Base-by-base conservation (phyloP, 2,329 filamentous ascomycete genomes). In the Colletotrichum noveboracense region DNA sequence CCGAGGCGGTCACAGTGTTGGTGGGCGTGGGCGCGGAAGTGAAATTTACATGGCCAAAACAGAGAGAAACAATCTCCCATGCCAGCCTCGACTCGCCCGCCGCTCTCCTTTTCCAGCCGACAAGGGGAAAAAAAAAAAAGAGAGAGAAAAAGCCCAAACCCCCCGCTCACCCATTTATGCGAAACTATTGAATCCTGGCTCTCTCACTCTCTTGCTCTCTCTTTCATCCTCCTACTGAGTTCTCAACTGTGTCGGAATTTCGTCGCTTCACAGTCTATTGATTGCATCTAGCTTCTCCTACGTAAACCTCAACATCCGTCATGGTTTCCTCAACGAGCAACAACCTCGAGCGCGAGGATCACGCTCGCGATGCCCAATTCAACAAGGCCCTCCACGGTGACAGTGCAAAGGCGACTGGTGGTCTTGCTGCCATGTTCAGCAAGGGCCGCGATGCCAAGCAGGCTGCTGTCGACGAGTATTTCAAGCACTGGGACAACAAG, bases 401-500 rank as follows among this genome's bases (percentile, higher is more conserved):
- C 77, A 95, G 95, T 70, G 89, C 95, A 66, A 86, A 93, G 82
- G 91, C 92, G 60, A 87, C 89, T 72, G 94, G 94, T 82, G 95
- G 95, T 79, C 91, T 98, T 80, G 88, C 91, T 80, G 94, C 96
- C 80, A 95, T 98, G 92, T 87, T 97, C 79, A 89, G 89, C 83
- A 98, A 98, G 87, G 92, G 96, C 84, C 80, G 79, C 55, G 82
- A 87, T 13, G 94, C 95, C 2, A 93, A 96, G 80, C 92, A 94
- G 81, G 92, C 93, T 71, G 94, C 95, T 24, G 90, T 95, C 24
- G 93, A 96, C 80, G 94, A 96, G 83, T 97, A 97, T 87, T 97
- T 96, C 88, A 96, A 96, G 89, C 94, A 96, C 84, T 97, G 94
- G 93, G 95, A 97, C 85, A 93, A 95, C 87, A 95, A 96, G 86